Evolutionary conservation across 306 rosid genomes (phyloP).

Genomic region (Cucumis sativus): DNA sequence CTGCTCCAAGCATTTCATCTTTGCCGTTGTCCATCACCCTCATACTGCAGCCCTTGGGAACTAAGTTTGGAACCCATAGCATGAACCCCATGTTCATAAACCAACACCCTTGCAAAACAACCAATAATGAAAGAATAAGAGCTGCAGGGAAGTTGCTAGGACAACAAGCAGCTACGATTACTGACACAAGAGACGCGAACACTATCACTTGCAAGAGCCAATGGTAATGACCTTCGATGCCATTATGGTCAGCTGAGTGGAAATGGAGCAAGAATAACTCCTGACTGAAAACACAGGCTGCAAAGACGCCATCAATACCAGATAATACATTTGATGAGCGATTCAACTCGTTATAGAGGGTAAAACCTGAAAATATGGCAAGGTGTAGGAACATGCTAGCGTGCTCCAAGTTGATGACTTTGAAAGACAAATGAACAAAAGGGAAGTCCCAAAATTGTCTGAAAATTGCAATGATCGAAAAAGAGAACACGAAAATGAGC

Average conservation of each 20-base stretch:
- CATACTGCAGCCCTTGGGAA: conserved; percentile 56
- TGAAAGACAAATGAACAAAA: conserved; percentile 35
- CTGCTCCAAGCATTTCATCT: conserved; percentile 42
- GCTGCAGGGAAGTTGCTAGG: conserved; percentile 61
- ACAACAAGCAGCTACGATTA: conserved; percentile 43
- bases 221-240: conserved; percentile 91
- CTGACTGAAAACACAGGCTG: conserved; percentile 64
- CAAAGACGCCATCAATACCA: conserved; percentile 52
- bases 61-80: conserved; percentile 57
- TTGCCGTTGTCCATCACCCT: conserved; percentile 13
- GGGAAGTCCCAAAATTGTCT: conserved; percentile 61
- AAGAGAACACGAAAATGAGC: conserved; percentile 48
- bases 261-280: conserved; percentile 79
- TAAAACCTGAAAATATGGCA: conserved; percentile 59
- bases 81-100: conserved; percentile 72
- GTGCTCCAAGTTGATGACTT: conserved; percentile 67
- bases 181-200: conserved; percentile 37
- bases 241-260: conserved; percentile 86
- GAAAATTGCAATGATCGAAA: conserved; percentile 49
- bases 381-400: conserved; percentile 93
- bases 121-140: conserved; percentile 56
- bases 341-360: conserved; percentile 46
- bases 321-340: conserved; percentile 42
- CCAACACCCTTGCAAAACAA: conserved; percentile 87
- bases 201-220: conserved; percentile 75